These are phyloP conservation scores for Blastocystis sp. DNA, from an alignment of 352 stramenopile genomes.

Conservation along the genomic window DNA sequence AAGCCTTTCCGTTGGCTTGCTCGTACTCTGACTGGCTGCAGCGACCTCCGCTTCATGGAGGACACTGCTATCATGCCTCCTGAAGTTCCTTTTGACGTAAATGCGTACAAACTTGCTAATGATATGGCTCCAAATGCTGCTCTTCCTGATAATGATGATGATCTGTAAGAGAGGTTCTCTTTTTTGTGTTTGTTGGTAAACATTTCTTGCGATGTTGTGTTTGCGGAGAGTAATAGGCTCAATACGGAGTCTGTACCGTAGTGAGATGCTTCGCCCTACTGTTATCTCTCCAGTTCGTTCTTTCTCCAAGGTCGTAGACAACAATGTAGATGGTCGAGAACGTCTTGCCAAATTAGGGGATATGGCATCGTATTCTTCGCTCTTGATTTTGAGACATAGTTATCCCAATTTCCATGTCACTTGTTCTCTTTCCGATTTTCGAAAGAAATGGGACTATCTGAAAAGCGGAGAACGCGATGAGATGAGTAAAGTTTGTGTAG, in stretches of 20 bases:
- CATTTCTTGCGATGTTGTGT: conserved; percentile 1
- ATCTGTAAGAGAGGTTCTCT: conserved; percentile 52
- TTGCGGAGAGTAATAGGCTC: not conserved
- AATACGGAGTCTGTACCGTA: not conserved
- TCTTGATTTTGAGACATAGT: not conserved
- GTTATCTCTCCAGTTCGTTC: not conserved
- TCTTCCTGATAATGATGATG: conserved; percentile 45
- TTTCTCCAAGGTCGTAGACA: not conserved
- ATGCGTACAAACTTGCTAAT: conserved; percentile 17
- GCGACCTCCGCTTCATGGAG: conserved; percentile 34
- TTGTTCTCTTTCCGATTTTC: conserved; percentile 53
- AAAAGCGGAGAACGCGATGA: conserved; percentile 62
- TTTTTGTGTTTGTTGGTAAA: conserved; percentile 11
- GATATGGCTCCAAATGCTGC: conserved; percentile 26
- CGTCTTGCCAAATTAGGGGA: not conserved
- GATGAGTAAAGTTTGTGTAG: conserved; percentile 18
- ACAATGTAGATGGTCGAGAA: conserved; percentile 7
- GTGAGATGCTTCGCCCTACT: not conserved
- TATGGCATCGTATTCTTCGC: not conserved
- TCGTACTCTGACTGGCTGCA: conserved; percentile 80
- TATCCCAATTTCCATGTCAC: conserved; percentile 40
- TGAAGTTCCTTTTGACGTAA: conserved; percentile 40
- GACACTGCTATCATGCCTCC: conserved; percentile 40
- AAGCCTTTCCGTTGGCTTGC: conserved; percentile 99
- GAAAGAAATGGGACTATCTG: conserved; percentile 78